Conservation (phyloP, 768 basidiomycete genomes). For the Boletus pseudo-olivaceus region DNA sequence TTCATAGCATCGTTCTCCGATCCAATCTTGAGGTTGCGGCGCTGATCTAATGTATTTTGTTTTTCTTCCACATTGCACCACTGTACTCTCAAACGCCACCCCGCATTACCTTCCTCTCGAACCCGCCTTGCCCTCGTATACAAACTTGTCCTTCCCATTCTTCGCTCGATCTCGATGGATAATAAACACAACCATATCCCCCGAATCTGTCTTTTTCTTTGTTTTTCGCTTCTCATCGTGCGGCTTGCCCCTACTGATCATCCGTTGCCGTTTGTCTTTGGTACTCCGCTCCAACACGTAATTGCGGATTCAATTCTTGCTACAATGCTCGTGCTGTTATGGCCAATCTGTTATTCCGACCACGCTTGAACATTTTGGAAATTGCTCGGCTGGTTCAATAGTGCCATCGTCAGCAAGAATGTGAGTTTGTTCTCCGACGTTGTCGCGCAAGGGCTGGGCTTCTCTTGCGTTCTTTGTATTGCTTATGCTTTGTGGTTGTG, state of each 20-base stretch:
- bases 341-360: neutral
- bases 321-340: slow-evolving; percentile 8
- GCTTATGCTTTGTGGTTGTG: neutral
- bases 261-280: slow-evolving; percentile 21
- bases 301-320: slow-evolving; percentile 23
- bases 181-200: slow-evolving; percentile 14
- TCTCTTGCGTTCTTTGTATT: neutral
- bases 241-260: slow-evolving; percentile 14
- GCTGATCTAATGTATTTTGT: slow-evolving; percentile 30
- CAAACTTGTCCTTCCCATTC: slow-evolving; percentile 18
- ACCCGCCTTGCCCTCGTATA: slow-evolving; percentile 14
- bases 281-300: slow-evolving; percentile 28
- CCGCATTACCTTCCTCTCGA: slow-evolving; percentile 4
- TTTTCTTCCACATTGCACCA: slow-evolving; percentile 13
- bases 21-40: slow-evolving; percentile 35
- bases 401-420: slow-evolving; percentile 67
- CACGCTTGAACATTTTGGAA: slow-evolving; percentile 10
- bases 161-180: slow-evolving; percentile 17
- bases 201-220: neutral
- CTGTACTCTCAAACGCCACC: slow-evolving; percentile 11
- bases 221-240: slow-evolving; percentile 7
- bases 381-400: slow-evolving; percentile 26
- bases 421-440: slow-evolving; percentile 43
- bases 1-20: slow-evolving; percentile 36
- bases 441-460: neutral